Percentiles rank a stretch among this genome's conserved stretches.
These are phyloP conservation scores for Puccinellia tenuiflora DNA, from an alignment of 176 grass and related monocot species.

Conservation along the genomic window DNA sequence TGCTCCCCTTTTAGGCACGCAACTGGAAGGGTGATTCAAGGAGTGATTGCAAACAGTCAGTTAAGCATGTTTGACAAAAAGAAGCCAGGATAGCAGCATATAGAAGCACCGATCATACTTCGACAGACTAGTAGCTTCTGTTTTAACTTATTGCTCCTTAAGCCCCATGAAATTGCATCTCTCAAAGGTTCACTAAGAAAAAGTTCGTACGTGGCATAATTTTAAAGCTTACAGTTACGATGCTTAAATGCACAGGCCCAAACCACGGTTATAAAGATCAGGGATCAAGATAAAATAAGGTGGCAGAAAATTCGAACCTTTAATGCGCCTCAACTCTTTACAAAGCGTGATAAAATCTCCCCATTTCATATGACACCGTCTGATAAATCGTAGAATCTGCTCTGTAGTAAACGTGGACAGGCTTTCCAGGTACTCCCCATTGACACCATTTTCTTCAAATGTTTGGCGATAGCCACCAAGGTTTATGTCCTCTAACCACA, in stretches of 20 bases:
- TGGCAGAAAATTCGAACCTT: constrained; percentile 54
- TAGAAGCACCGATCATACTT: neutral
- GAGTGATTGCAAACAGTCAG: neutral
- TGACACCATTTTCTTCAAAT: constrained; percentile 82
- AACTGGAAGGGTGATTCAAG: constrained; percentile 54
- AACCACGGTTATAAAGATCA: neutral
- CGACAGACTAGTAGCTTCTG: neutral
- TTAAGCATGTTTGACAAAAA: neutral
- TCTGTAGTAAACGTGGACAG: constrained; percentile 91
- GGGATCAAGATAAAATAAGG: neutral
- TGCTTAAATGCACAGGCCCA: neutral
- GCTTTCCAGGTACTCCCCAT: constrained; percentile 81
- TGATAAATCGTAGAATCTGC: constrained; percentile 92
- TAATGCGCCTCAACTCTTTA: constrained; percentile 88
- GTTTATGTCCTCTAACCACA: constrained; percentile 91
- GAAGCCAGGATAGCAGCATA: neutral
- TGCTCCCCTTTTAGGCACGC: constrained; percentile 92
- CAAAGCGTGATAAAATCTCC: constrained; percentile 91
- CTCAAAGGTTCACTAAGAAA: neutral
- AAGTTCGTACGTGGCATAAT: neutral
- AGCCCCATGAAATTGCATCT: neutral
- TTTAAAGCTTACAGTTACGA: neutral
- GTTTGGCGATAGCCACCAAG: constrained; percentile 62
- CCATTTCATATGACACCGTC: constrained; percentile 91
- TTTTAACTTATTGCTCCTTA: neutral